phyloP scores from a whole-genome alignment of 352 stramenopile species.

The Pythium apleroticum region DNA sequence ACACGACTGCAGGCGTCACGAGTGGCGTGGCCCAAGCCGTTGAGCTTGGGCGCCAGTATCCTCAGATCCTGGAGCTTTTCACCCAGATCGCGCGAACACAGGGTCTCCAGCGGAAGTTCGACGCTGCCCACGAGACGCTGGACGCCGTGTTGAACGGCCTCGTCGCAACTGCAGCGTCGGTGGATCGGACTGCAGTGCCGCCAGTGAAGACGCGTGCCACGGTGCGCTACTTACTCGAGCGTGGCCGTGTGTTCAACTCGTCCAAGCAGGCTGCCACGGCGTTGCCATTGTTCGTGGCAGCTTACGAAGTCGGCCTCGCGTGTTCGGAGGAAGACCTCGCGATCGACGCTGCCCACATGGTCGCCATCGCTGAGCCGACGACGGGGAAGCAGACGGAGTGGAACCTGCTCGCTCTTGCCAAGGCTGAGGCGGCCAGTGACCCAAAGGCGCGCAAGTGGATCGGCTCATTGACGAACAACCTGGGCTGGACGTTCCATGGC shows the following conservation, averaged over 20 bases:
- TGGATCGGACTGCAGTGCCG: not conserved
- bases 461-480: slow-evolving; percentile 29
- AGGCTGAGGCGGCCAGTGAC: slow-evolving; percentile 14
- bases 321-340: slow-evolving; percentile 21
- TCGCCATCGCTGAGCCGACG: slow-evolving; percentile 22
- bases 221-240: slow-evolving; percentile 28
- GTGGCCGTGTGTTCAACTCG: slow-evolving; percentile 28
- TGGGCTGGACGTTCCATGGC: slow-evolving; percentile 30
- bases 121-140: slow-evolving; percentile 21
- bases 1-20: not conserved
- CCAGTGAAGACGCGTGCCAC: slow-evolving; percentile 8
- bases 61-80: slow-evolving; percentile 20
- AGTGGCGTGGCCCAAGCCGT: not conserved
- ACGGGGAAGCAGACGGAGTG: slow-evolving; percentile 16
- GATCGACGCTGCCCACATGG: slow-evolving; percentile 30
- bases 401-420: slow-evolving; percentile 16
- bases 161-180: not conserved
- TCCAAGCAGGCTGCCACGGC: slow-evolving; percentile 19
- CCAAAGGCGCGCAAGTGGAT: slow-evolving; percentile 26
- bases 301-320: slow-evolving; percentile 13
- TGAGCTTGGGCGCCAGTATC: not conserved
- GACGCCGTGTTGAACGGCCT: slow-evolving; percentile 13
- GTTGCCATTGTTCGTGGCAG: slow-evolving; percentile 19
- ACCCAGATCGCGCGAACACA: slow-evolving; percentile 30
- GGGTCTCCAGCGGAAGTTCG: slow-evolving; percentile 26